phyloP scores from a whole-genome alignment of 441 rosid species.

The Croton laevigatus region DNA sequence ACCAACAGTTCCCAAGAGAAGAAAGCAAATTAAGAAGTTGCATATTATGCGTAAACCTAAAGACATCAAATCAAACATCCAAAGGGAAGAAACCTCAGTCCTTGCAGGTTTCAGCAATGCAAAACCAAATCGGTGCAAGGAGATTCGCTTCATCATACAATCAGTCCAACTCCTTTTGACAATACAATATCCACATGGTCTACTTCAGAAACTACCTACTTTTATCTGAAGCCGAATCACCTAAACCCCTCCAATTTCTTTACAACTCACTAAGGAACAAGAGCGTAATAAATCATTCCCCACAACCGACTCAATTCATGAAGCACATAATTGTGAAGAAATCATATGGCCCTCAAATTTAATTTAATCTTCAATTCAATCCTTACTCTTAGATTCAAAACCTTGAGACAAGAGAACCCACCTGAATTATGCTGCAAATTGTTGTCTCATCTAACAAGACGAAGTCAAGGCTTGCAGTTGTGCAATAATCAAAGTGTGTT shows the following conservation, averaged over 20 bases:
- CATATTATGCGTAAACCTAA: slow-evolving; percentile 7
- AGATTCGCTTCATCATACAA: not conserved
- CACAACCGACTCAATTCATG: not conserved
- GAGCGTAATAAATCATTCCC: not conserved
- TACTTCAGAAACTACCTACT: not conserved
- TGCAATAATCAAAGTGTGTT: slow-evolving; percentile 89
- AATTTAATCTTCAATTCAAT: slow-evolving; percentile 12
- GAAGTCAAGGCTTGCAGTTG: slow-evolving; percentile 80
- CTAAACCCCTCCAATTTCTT: not conserved
- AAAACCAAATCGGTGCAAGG: not conserved
- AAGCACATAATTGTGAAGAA: slow-evolving; percentile 8
- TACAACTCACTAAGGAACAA: slow-evolving; percentile 1
- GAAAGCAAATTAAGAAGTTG: not conserved
- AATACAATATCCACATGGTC: not conserved
- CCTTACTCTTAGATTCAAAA: slow-evolving; percentile 5
- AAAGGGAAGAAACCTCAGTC: not conserved
- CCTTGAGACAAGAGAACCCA: slow-evolving; percentile 35
- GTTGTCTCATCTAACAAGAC: slow-evolving; percentile 66
- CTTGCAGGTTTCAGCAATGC: not conserved
- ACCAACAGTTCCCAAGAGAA: slow-evolving; percentile 17
- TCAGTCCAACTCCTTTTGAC: not conserved
- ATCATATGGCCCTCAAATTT: not conserved
- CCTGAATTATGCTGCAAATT: slow-evolving; percentile 82
- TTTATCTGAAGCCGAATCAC: not conserved
- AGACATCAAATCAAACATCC: not conserved